Conservation (phyloP, 2,329 filamentous ascomycete genomes). For the Sclerotinia sclerotiorum region DNA sequence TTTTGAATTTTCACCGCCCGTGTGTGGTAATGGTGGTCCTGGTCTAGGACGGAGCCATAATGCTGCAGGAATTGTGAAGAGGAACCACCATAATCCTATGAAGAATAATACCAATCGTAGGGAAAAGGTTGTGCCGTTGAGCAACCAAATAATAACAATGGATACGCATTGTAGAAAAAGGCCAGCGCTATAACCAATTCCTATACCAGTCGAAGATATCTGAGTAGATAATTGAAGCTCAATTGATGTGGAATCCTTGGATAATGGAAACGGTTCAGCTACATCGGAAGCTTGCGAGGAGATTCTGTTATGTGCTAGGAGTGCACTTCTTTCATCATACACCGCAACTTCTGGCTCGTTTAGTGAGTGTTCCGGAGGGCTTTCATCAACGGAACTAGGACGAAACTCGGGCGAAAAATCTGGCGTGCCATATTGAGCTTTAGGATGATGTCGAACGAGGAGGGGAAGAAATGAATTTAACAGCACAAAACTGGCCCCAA, state of each 20-base stretch:
- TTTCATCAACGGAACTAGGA: constrained; percentile 29
- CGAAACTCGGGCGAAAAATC: constrained; percentile 34
- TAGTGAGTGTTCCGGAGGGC: constrained; percentile 26
- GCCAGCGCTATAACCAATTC: constrained; percentile 87
- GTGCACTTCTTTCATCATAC: constrained; percentile 49
- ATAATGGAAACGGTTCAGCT: constrained; percentile 41
- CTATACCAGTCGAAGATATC: constrained; percentile 89
- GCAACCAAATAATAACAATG: constrained; percentile 71
- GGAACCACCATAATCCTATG: constrained; percentile 88
- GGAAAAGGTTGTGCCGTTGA: constrained; percentile 78
- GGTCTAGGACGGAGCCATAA: constrained; percentile 86
- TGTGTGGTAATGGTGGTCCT: constrained; percentile 69
- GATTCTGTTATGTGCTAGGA: constrained; percentile 41
- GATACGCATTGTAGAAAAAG: constrained; percentile 79
- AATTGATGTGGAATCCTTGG: constrained; percentile 54
- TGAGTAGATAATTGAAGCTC: constrained; percentile 82
- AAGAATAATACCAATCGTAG: constrained; percentile 83
- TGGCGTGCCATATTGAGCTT: constrained; percentile 36
- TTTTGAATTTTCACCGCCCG: constrained; percentile 28
- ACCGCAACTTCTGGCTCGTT: constrained; percentile 28
- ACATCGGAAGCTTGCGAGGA: constrained; percentile 24
- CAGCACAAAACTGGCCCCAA: constrained; percentile 92
- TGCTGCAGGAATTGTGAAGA: constrained; percentile 85
- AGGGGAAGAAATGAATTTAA: constrained; percentile 93
- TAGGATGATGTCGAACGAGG: constrained; percentile 78